These are phyloP conservation scores for Clarireedia hainanense DNA, from an alignment of 2,329 filamentous ascomycete genomes.

Conservation along the genomic window DNA sequence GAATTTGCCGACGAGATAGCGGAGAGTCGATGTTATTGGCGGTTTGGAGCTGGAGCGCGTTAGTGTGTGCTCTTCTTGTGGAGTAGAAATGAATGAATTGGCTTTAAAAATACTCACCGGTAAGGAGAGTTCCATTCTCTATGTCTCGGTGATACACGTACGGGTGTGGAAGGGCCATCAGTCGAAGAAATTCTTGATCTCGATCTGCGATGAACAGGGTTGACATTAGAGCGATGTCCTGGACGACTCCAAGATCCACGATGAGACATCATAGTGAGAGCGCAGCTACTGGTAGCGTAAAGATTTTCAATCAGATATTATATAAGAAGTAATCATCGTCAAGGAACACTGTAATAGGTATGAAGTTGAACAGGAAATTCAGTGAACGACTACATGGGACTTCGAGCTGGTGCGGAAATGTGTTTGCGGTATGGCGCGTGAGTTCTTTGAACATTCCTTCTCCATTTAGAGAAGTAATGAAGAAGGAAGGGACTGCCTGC, in stretches of 20 bases:
- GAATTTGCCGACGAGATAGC: conserved; percentile 24
- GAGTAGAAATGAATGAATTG: background rate
- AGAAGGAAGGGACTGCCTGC: background rate
- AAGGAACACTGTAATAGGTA: background rate
- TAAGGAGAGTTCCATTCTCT: background rate
- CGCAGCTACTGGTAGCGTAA: background rate
- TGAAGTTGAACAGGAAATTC: background rate
- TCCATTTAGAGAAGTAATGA: background rate
- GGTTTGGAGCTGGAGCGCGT: background rate
- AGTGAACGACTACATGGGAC: background rate
- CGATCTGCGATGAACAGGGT: background rate
- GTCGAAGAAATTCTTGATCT: conserved; percentile 1
- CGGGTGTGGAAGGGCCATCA: background rate
- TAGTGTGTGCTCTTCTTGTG: background rate
- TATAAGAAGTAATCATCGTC: background rate
- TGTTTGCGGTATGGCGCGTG: background rate
- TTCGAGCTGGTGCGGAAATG: background rate
- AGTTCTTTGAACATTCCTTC: background rate
- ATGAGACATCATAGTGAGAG: background rate
- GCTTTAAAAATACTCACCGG: background rate
- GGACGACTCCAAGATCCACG: conserved; percentile 2
- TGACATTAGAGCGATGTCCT: background rate
- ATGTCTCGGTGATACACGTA: background rate
- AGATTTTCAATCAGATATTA: conserved; percentile 1
- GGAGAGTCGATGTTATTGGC: conserved; percentile 12